These are phyloP conservation scores for Candida wancherniae DNA, from an alignment of 805 yeast genomes.

Conservation along the genomic window DNA sequence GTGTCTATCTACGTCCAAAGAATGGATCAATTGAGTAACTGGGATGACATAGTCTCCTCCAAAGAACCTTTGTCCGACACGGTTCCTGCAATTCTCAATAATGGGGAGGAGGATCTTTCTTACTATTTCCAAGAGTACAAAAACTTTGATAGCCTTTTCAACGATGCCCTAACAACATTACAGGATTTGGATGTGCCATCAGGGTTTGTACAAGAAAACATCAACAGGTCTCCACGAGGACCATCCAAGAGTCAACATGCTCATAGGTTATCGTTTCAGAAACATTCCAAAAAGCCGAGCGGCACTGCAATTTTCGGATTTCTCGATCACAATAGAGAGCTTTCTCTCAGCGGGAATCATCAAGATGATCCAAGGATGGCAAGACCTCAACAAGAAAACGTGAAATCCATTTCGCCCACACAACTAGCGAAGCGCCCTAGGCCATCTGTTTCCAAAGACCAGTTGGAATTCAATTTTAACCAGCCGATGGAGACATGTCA, in stretches of 20 bases:
- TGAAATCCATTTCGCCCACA: conserved; percentile 28
- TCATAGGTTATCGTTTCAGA: conserved; percentile 13
- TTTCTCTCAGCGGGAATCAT: conserved; percentile 52
- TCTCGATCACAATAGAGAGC: conserved; percentile 55
- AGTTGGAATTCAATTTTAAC: conserved; percentile 18
- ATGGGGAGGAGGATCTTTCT: conserved; percentile 45
- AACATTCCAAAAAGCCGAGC: conserved; percentile 59
- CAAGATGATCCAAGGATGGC: conserved; percentile 18
- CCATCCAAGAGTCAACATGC: conserved; percentile 10
- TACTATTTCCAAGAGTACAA: conserved; percentile 41
- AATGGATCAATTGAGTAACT: conserved; percentile 23
- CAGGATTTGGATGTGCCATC: conserved; percentile 64
- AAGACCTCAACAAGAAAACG: conserved; percentile 15
- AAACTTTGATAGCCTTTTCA: conserved; percentile 52
- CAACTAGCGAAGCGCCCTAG: conserved; percentile 11
- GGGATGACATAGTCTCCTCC: conserved; percentile 26
- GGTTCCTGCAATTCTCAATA: conserved; percentile 22
- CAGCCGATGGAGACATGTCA: conserved; percentile 15
- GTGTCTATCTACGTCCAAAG: too few species aligned
- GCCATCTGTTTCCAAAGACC: conserved; percentile 10
- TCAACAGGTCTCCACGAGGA: conserved; percentile 6
- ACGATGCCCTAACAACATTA: conserved; percentile 49
- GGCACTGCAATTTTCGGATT: conserved; percentile 83
- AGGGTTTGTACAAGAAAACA: conserved; percentile 24
- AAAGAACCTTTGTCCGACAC: conserved; percentile 21